Conservation (phyloP, 73 alveolate species). For the Paramecium tetraurelia region DNA sequence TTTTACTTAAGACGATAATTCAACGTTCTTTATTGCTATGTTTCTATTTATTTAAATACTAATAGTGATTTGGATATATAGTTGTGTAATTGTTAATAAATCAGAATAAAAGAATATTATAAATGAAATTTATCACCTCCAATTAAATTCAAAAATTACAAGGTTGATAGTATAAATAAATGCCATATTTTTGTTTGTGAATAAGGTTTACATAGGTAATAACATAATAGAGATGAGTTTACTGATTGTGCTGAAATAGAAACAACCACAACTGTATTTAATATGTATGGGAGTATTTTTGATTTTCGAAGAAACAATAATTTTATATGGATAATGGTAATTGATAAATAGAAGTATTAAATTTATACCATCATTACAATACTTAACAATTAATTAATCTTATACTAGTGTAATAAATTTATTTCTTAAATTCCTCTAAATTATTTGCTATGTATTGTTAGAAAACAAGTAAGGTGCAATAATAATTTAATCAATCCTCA, state of each 20-base stretch:
- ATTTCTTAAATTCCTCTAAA: neutral
- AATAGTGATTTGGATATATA: neutral
- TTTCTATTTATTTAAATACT: neutral
- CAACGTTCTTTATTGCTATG: neutral
- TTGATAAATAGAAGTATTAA: neutral
- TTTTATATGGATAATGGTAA: neutral
- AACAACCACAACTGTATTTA: neutral
- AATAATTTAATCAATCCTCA: neutral
- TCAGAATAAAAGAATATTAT: neutral
- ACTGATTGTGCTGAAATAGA: neutral
- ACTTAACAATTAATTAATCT: neutral
- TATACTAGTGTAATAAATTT: neutral
- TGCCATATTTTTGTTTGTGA: neutral
- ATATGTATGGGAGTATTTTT: neutral
- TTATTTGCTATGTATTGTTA: neutral
- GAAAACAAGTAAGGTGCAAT: neutral
- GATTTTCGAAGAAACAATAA: neutral
- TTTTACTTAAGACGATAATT: neutral
- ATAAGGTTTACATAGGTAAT: neutral
- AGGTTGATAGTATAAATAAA: neutral
- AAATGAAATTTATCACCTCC: neutral
- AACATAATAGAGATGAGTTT: neutral
- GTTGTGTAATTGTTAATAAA: neutral
- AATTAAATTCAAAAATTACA: neutral
- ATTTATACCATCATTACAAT: neutral